Evolutionary conservation across 306 rosid species (phyloP), one percentile per base, ranked within the genome.

Genomic region (Acmispon strigosus): DNA sequence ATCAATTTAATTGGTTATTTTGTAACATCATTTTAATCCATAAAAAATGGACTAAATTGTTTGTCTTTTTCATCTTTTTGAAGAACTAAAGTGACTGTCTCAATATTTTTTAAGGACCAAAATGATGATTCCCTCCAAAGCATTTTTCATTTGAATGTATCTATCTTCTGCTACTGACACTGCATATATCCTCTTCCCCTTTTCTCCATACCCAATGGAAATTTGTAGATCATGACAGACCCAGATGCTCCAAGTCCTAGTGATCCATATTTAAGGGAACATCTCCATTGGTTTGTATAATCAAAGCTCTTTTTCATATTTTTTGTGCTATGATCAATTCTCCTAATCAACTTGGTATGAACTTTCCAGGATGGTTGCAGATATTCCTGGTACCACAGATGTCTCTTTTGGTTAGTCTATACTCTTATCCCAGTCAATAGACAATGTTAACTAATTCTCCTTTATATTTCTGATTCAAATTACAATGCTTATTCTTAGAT

Each of bases 221-320:
- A 42, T 39, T 24, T 78, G 78, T 34, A 94, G 98, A 73, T 90
- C 71, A 90, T 93, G 98, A 86, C 96, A 2, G 97, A 93, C 62
- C 98, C 98, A 18, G 98, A 93, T 84, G 96, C 91, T 75, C 97
- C 98, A 74, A 86, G 94, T 79, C 98, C 98, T 37, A 93, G 98
- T 65, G 90, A 93, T 68, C 94, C 98, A 64, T 62, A 75, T 72
- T 69, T 87, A 43, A 87, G 84, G 80, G 98, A 93, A 82, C 93
- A 88, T 70, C 94, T 93, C 8, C 96, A 87, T 73, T 93, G 98
- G 98, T 89, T 70, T 69, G 89, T 76, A 60, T 66, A 49, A 56
- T 56, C 37, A 42, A 47, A 73, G 53, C 50, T 58, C 72, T 36
- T 6, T 29, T 47, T 37, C 14, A 2, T 53, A 6, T 41, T 0